Base-by-base conservation (phyloP, 75 land plant genomes). In the Picea sitchensis region DNA sequence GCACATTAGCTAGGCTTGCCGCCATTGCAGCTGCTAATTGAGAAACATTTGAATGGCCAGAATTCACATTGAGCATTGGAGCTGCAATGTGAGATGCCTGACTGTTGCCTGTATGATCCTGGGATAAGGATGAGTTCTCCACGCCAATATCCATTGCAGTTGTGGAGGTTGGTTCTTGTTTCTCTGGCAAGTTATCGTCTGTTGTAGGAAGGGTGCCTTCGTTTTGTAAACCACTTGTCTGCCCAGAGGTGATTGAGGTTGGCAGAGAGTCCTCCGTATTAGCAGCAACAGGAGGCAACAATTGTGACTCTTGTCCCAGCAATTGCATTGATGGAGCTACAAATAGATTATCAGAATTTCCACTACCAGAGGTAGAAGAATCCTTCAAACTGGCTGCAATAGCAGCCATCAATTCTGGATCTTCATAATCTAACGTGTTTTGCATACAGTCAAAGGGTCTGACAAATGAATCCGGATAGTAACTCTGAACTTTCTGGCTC, bases 321-420 rank as follows among this genome's bases (percentile, higher is more conserved):
- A 36, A 36, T 67, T 17, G 20, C 18, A 4, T 0, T 34, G 71
- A 32, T 14, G 26, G 63, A 59, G 36, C 58, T 69, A 62, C 84
- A 31, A 69, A 34, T 62, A 56, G 68, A 57, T 78, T 61, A 34
- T 38, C 34, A 56, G 78, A 81, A 54, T 60, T 82, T 30, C 58
- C 62, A n/a, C 82, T 41, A 26, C 67, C 63, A 4, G 71, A 76
- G 18, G 73, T 63, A 76, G 83, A 34, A 21, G 86, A 80, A 80
- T 91, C 92, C 82, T 86, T 64, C 82, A 95, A 76, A 79, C 96
- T 93, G 0, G 90, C 90, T 61, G 80, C 77, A 30, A 89, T 83
- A 20, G 91, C 91, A 5, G 82, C 87, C 41, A 77, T 83, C 59
- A 89, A 71, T 58, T 84, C 85, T 32, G 81, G 58, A 63, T 86